Evolutionary conservation across 257 asterid species (phyloP).

Genomic region (Misopates orontium): DNA sequence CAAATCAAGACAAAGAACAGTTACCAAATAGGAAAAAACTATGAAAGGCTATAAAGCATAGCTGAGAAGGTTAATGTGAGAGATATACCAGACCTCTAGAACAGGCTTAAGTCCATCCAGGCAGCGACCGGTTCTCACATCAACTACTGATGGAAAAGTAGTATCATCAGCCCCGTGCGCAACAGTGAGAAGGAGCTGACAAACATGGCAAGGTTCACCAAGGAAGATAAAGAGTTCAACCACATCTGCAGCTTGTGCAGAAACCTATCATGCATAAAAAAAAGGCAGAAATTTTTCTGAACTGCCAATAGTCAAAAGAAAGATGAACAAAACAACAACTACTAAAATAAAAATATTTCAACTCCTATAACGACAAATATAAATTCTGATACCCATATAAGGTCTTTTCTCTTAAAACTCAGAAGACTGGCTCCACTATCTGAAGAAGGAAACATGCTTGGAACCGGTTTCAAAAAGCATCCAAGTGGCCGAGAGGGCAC

Average conservation of each 20-base stretch:
- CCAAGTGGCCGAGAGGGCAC: conserved; percentile 93
- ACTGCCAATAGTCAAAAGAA: conserved; percentile 14
- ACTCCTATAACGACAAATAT: conserved; percentile 23
- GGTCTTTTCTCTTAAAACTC: conserved; percentile 79
- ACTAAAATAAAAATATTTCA: conserved; percentile 11
- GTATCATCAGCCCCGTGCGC: conserved; percentile 98
- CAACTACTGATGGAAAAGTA: conserved; percentile 88
- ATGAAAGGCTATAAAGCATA: conserved; percentile 7
- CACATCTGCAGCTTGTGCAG: conserved; percentile 91
- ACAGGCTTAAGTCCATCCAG: conserved; percentile 91
- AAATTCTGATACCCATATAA: conserved; percentile 70
- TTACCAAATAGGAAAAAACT: conserved; percentile 8
- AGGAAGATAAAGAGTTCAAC: conserved; percentile 91
- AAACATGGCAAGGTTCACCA: conserved; percentile 94
- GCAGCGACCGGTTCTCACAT: conserved; percentile 86
- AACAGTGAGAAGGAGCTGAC: conserved; percentile 88
- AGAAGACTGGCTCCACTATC: conserved; percentile 93
- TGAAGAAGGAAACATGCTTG: conserved; percentile 76
- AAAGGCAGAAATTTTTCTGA: conserved; percentile 22
- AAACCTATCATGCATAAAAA: conserved; percentile 51
- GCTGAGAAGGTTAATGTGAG: conserved; percentile 37
- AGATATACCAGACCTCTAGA: conserved; percentile 78
- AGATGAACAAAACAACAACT: conserved; percentile 14
- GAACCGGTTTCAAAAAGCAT: conserved; percentile 89
- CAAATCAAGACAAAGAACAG: not conserved